A percentile compares a stretch with the other conserved stretches of the same genome.
These are phyloP conservation scores for Huntiella omanensis DNA, from an alignment of 2,329 filamentous ascomycete species.

Conservation along the genomic window DNA sequence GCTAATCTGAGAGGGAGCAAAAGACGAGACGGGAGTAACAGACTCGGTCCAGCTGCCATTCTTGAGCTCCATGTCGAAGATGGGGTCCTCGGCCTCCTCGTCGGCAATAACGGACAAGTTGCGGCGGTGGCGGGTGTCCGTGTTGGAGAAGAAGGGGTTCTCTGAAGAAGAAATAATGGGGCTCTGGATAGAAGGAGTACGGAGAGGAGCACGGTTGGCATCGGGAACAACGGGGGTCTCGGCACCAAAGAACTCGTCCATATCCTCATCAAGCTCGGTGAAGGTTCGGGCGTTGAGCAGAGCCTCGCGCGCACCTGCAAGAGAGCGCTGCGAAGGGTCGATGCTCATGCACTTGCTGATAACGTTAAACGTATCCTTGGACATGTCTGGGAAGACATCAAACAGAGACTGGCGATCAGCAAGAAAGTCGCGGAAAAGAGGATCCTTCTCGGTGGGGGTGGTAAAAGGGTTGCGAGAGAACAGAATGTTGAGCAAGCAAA, in stretches of 20 bases:
- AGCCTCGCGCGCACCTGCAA: conserved; percentile 58
- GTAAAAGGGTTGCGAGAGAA: conserved; percentile 96
- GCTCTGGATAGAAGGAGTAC: conserved; percentile 85
- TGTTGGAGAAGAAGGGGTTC: conserved; percentile 9
- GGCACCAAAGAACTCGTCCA: conserved; percentile 70
- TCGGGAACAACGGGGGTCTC: conserved; percentile 61
- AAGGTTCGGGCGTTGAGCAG: conserved; percentile 71
- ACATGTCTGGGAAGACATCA: conserved; percentile 97
- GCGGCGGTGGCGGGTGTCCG: conserved; percentile 5
- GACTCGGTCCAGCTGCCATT: conserved; percentile 44
- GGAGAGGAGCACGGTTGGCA: conserved; percentile 83
- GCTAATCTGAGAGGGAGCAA: neutral
- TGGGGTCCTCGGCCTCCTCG: conserved; percentile 20
- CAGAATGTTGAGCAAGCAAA: conserved; percentile 87
- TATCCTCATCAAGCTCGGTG: conserved; percentile 75
- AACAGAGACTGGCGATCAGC: conserved; percentile 90
- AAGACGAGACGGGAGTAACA: conserved; percentile 25
- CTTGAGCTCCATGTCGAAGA: conserved; percentile 1
- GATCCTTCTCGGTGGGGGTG: conserved; percentile 74
- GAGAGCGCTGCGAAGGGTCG: conserved; percentile 74
- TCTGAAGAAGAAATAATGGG: conserved; percentile 29
- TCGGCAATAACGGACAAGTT: conserved; percentile 73
- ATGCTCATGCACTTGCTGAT: conserved; percentile 78
- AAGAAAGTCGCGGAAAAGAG: conserved; percentile 81
- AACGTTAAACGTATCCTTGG: conserved; percentile 91